Evolutionary conservation across 208 protist species (phyloP).

Genomic region (Leishmania mexicana): DNA sequence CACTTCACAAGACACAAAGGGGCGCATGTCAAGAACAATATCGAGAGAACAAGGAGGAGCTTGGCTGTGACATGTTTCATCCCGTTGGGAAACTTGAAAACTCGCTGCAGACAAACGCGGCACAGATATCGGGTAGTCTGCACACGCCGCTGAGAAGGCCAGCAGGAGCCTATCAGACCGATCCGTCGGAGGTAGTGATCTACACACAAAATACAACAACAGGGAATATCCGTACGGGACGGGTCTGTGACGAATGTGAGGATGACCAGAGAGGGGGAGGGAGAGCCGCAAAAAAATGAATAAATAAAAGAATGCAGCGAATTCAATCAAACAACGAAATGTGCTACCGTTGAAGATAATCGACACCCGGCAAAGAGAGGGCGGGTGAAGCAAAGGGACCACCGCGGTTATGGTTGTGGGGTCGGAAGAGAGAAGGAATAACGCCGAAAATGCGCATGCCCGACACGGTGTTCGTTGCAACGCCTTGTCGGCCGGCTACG

Average conservation of each 20-base stretch:
- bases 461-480: no score
- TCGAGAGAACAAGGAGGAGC: background rate
- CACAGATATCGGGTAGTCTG: background rate
- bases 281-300: background rate
- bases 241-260: background rate
- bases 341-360: no score
- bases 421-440: no score
- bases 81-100: background rate
- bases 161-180: no score
- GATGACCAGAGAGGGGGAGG: no score
- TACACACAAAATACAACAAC: background rate
- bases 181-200: background rate
- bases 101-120: background rate
- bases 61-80: background rate
- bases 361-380: no score
- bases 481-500: no score
- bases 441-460: no score
- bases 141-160: background rate
- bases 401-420: no score
- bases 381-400: no score
- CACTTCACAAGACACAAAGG: background rate
- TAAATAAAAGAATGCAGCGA: background rate
- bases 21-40: background rate
- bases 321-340: background rate
- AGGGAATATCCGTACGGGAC: background rate